A percentile compares a stretch with the other conserved stretches of the same genome.
Conservation (phyloP, 2,329 filamentous ascomycete species). For the Nothopassalora personata region DNA sequence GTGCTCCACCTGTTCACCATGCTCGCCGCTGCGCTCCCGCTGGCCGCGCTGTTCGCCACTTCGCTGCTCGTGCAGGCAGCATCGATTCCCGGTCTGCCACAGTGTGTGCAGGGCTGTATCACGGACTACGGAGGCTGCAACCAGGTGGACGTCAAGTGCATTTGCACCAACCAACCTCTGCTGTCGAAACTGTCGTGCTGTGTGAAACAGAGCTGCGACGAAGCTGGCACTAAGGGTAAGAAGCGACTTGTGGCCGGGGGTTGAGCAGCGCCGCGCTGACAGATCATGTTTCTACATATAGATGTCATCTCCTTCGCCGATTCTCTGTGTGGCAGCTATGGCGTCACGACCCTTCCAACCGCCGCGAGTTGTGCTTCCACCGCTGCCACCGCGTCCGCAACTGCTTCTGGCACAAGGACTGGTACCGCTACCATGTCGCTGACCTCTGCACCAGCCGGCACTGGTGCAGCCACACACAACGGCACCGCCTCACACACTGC, state of each 20-base stretch:
- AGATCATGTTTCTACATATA: slow-evolving; percentile 15
- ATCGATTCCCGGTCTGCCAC: slow-evolving; percentile 25
- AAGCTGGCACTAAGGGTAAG: slow-evolving; percentile 20
- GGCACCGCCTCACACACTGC: background rate
- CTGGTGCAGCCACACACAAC: background rate
- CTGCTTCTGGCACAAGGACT: slow-evolving; percentile 1
- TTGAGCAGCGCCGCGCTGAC: background rate
- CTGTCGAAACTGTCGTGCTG: slow-evolving; percentile 40
- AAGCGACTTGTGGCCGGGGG: background rate
- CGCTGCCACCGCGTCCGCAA: slow-evolving; percentile 8
- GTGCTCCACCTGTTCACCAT: slow-evolving; percentile 11
- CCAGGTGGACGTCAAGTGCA: slow-evolving; percentile 38
- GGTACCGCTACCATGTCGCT: slow-evolving; percentile 2
- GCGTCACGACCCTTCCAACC: slow-evolving; percentile 36
- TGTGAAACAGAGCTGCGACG: slow-evolving; percentile 33
- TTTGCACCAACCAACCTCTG: slow-evolving; percentile 36
- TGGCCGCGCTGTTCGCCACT: slow-evolving; percentile 18
- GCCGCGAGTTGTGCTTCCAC: slow-evolving; percentile 34
- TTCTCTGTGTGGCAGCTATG: slow-evolving; percentile 36
- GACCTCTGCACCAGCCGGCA: background rate
- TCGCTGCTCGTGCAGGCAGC: slow-evolving; percentile 11
- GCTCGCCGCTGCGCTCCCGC: slow-evolving; percentile 13
- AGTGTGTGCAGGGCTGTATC: slow-evolving; percentile 34
- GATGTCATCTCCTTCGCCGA: slow-evolving; percentile 40
- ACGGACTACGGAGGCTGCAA: slow-evolving; percentile 36